Evolutionary conservation across 768 basidiomycete species (phyloP).

Genomic region (Psilocybe subaeruginosa): DNA sequence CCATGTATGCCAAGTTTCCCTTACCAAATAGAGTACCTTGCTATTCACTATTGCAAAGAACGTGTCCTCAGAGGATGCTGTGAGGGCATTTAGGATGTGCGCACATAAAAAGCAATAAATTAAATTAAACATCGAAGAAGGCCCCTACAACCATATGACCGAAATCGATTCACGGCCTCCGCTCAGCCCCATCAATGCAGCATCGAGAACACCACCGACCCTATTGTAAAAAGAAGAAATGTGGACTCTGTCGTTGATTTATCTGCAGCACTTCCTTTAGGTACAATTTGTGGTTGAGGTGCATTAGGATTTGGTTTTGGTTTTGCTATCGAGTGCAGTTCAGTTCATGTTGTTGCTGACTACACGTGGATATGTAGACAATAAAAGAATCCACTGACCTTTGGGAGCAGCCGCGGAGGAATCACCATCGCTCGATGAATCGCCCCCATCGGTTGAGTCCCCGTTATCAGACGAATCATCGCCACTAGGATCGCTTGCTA

Average conservation of each 20-base stretch:
- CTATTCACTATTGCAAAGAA: too few relatives aligned
- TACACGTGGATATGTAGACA: too few relatives aligned
- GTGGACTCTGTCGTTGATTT: neutral
- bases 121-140: too few relatives aligned
- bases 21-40: too few relatives aligned
- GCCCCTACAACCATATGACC: too few relatives aligned
- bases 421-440: neutral
- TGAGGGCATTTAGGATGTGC: too few relatives aligned
- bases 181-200: too few relatives aligned
- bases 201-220: neutral
- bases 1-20: too few relatives aligned
- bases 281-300: neutral
- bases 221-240: neutral
- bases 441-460: neutral
- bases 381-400: neutral
- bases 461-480: neutral
- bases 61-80: too few relatives aligned
- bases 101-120: too few relatives aligned
- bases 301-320: neutral
- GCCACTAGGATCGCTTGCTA: neutral
- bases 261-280: neutral
- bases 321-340: neutral
- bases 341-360: neutral
- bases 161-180: too few relatives aligned
- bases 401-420: neutral